These are phyloP conservation scores for Malus domestica DNA, from an alignment of 306 rosid genomes.

Conservation along the genomic window DNA sequence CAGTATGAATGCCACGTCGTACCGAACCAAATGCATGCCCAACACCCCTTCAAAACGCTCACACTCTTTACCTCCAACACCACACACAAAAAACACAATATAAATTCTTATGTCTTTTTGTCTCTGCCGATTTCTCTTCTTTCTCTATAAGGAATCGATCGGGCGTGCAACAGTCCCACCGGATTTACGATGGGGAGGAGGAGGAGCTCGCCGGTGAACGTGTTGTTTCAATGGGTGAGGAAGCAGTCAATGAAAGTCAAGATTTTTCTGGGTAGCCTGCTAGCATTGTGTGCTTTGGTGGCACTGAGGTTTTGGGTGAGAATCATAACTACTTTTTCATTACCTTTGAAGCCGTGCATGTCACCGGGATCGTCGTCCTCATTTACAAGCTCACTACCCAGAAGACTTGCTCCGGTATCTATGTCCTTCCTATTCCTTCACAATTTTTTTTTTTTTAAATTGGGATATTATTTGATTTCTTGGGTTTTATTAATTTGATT, in stretches of 20 bases:
- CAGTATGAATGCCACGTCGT: constrained; percentile 2
- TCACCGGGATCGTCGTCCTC: constrained; percentile 48
- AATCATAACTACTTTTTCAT: constrained; percentile 30
- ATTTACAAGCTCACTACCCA: constrained; percentile 61
- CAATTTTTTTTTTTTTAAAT: background rate
- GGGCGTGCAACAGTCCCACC: background rate
- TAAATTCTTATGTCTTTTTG: background rate
- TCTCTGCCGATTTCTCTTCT: background rate
- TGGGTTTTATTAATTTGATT: background rate
- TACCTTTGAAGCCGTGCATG: constrained; percentile 44
- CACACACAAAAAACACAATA: background rate
- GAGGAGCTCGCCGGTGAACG: constrained; percentile 30
- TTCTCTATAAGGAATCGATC: background rate
- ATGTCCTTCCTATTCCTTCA: background rate
- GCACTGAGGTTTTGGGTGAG: constrained; percentile 25
- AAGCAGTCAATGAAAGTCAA: constrained; percentile 37
- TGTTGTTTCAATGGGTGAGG: constrained; percentile 42
- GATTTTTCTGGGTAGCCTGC: constrained; percentile 29
- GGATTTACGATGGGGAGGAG: constrained; percentile 40
- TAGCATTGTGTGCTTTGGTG: constrained; percentile 40
- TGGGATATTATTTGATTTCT: background rate
- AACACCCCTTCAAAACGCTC: constrained; percentile 6
- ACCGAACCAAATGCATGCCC: constrained; percentile 15
- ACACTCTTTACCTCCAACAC: background rate
- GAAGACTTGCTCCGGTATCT: constrained; percentile 74